A percentile compares a stretch with the other conserved stretches of the same genome.
Conservation (phyloP, 371 early-diverging fungal species). For the Amoeboradix gromovi region DNA sequence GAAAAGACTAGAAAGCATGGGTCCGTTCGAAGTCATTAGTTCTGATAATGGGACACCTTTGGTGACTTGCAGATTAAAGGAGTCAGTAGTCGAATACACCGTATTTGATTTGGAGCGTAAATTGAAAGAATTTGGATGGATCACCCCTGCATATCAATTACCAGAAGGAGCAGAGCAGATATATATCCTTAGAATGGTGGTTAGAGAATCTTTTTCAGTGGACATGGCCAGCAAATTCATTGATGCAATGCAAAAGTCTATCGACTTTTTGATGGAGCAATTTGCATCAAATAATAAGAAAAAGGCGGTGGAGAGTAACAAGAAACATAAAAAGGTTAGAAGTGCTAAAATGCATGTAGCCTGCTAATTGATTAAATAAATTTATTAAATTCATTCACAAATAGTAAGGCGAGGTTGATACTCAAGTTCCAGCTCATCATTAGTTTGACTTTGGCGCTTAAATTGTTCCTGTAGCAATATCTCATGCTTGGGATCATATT, state of each 20-base stretch:
- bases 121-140: constrained; percentile 21
- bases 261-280: not conserved
- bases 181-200: constrained; percentile 22
- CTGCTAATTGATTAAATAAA: not conserved
- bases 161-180: constrained; percentile 14
- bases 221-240: constrained; percentile 2
- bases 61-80: constrained; percentile 26
- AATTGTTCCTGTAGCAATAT: not conserved
- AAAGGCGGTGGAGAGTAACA: too few species aligned
- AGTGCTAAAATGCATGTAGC: not conserved
- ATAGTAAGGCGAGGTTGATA: not conserved
- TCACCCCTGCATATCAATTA: constrained; percentile 26
- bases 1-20: constrained; percentile 18
- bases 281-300: too few species aligned
- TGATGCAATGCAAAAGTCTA: not conserved
- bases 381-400: not conserved
- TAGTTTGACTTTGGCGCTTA: not conserved
- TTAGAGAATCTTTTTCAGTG: constrained; percentile 18
- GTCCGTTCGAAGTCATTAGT: constrained; percentile 23
- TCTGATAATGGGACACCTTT: constrained; percentile 23
- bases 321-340: not conserved
- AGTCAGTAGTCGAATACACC: not conserved
- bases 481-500: not conserved
- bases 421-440: not conserved
- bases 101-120: not conserved